These are phyloP conservation scores for Cryptococcus maquisensis DNA, from an alignment of 1,284 basidiomycete genomes.

Conservation along the genomic window DNA sequence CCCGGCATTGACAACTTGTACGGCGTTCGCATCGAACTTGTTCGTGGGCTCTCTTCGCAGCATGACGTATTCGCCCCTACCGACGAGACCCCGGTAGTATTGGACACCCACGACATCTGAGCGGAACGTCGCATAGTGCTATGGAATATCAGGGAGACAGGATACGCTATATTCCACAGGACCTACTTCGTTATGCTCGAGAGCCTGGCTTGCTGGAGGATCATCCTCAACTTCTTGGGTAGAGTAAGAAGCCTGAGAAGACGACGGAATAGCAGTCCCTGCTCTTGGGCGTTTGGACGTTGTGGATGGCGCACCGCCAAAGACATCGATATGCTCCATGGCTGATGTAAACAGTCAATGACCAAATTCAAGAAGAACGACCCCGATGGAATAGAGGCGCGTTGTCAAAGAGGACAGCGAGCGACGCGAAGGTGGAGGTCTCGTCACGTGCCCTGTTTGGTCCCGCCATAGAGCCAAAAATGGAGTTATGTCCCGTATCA, in stretches of 20 bases:
- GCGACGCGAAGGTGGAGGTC: too few species aligned
- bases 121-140: conserved; percentile 60
- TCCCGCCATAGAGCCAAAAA: too few species aligned
- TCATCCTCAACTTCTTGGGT: neutral
- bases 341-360: too few species aligned
- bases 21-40: conserved; percentile 59
- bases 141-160: conserved; percentile 24
- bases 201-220: neutral
- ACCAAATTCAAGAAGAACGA: neutral
- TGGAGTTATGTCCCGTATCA: too few species aligned
- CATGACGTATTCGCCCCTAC: conserved; percentile 69
- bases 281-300: too few species aligned
- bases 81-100: conserved; percentile 77
- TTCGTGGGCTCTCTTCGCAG: conserved; percentile 67
- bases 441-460: too few species aligned
- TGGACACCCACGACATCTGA: conserved; percentile 73
- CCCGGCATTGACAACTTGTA: conserved; percentile 64
- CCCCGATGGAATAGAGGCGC: neutral
- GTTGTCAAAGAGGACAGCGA: neutral
- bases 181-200: neutral
- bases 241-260: neutral
- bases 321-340: too few species aligned
- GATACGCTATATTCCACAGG: neutral
- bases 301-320: too few species aligned
- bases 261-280: neutral